phyloP scores from a whole-genome alignment of 345 rosid species.

The Citrus unshiu region DNA sequence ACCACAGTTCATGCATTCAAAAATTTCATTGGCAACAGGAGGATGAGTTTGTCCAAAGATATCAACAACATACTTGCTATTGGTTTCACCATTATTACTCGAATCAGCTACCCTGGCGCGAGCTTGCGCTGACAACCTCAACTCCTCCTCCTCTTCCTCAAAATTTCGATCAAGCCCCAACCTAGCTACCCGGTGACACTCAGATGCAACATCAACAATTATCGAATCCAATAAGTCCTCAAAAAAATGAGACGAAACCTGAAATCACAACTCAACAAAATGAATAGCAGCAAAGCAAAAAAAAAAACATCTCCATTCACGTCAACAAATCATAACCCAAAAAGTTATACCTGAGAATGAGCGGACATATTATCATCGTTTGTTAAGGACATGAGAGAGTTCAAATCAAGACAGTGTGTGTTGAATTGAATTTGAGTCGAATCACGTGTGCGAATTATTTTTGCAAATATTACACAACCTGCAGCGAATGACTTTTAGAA shows the following conservation, averaged over 20 bases:
- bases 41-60: conserved; percentile 93
- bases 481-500: neutral
- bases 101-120: conserved; percentile 73
- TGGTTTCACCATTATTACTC: conserved; percentile 60
- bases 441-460: neutral
- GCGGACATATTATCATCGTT: conserved; percentile 47
- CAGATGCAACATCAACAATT: conserved; percentile 92
- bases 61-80: conserved; percentile 77
- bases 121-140: conserved; percentile 80
- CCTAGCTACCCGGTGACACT: conserved; percentile 81
- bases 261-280: conserved; percentile 17
- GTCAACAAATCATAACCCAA: neutral
- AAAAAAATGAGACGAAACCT: conserved; percentile 67
- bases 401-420: neutral
- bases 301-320: neutral
- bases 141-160: conserved; percentile 86
- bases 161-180: conserved; percentile 78
- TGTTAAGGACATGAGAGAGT: conserved; percentile 44
- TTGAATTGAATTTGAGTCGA: neutral
- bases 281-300: neutral
- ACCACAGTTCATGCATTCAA: conserved; percentile 94
- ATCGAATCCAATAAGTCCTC: conserved; percentile 78
- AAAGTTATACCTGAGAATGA: conserved; percentile 45
- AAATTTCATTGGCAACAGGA: conserved; percentile 69
- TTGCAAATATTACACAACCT: neutral